Conservation (phyloP, 257 asterid species). For the Anisodus acutangulus region DNA sequence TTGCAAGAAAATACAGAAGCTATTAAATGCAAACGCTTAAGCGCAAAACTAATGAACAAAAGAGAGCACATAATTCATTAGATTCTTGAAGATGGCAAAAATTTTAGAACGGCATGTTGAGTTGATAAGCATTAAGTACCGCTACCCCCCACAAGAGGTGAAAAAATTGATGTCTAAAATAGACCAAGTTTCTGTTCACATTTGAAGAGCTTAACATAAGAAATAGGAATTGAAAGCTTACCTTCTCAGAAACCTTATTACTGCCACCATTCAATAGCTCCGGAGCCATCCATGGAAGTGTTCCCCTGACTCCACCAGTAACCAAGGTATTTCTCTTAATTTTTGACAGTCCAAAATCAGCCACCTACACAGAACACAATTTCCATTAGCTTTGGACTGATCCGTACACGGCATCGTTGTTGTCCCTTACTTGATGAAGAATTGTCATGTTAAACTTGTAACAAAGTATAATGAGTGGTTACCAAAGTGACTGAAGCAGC, state of each 20-base stretch:
- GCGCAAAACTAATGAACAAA: constrained; percentile 9
- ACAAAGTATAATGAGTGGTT: background rate
- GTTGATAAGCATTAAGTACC: background rate
- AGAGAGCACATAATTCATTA: background rate
- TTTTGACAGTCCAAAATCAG: constrained; percentile 33
- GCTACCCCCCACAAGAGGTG: background rate
- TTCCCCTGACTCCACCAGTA: constrained; percentile 33
- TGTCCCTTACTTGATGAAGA: background rate
- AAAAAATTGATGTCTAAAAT: background rate
- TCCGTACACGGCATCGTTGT: background rate
- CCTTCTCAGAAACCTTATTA: constrained; percentile 34
- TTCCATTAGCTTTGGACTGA: background rate
- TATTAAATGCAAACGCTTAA: background rate
- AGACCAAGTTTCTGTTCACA: background rate
- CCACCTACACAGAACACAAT: constrained; percentile 22
- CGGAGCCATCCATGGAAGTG: constrained; percentile 35
- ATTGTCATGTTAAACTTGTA: background rate
- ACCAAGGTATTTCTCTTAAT: constrained; percentile 30
- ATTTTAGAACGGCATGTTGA: background rate
- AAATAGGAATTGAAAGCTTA: background rate
- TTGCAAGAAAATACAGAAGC: constrained; percentile 1
- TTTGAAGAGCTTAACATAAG: background rate
- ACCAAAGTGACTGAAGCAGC: background rate
- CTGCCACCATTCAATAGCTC: constrained; percentile 31
- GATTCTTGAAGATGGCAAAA: constrained; percentile 11